These are phyloP conservation scores for Cyberlindnera bimundalis DNA, from an alignment of 805 yeast species.

Conservation along the genomic window DNA sequence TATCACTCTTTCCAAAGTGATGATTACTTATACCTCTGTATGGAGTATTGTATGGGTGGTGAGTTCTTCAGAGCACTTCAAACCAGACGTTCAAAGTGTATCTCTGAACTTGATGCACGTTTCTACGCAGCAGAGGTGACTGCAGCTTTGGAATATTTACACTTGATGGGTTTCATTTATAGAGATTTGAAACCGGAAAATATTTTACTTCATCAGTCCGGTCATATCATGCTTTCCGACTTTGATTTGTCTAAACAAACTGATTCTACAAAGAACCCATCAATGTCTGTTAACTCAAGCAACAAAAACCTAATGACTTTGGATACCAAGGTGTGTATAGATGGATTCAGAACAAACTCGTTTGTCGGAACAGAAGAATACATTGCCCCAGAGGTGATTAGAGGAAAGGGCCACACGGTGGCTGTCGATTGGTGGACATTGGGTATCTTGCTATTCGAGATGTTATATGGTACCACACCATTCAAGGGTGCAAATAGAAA, in stretches of 20 bases:
- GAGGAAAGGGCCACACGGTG: conserved; percentile 95
- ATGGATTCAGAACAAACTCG: conserved; percentile 94
- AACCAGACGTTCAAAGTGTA: conserved; percentile 81
- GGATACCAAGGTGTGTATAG: conserved; percentile 93
- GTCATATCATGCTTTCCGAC: conserved; percentile 97
- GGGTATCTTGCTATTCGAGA: conserved; percentile 89
- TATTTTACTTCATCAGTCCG: conserved; percentile 89
- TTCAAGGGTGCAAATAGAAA: conserved; percentile 90
- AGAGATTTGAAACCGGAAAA: conserved; percentile 97
- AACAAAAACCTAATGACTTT: conserved; percentile 55
- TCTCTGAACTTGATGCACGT: conserved; percentile 82
- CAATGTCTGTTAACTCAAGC: conserved; percentile 36
- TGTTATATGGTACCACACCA: conserved; percentile 95
- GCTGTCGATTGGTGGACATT: conserved; percentile 99
- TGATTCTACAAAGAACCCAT: conserved; percentile 72
- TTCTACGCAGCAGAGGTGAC: conserved; percentile 97
- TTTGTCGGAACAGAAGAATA: conserved; percentile 99
- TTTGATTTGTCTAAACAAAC: conserved; percentile 93
- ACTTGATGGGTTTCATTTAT: conserved; percentile 94
- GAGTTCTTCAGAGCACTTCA: conserved; percentile 96
- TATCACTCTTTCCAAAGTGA: conserved; percentile 96
- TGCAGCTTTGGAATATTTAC: conserved; percentile 94
- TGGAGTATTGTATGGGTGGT: conserved; percentile 99
- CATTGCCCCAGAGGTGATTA: conserved; percentile 96
- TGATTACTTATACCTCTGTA: conserved; percentile 85